Conservation (phyloP, 2,329 filamentous ascomycete species). For the Neospermospora avenae region DNA sequence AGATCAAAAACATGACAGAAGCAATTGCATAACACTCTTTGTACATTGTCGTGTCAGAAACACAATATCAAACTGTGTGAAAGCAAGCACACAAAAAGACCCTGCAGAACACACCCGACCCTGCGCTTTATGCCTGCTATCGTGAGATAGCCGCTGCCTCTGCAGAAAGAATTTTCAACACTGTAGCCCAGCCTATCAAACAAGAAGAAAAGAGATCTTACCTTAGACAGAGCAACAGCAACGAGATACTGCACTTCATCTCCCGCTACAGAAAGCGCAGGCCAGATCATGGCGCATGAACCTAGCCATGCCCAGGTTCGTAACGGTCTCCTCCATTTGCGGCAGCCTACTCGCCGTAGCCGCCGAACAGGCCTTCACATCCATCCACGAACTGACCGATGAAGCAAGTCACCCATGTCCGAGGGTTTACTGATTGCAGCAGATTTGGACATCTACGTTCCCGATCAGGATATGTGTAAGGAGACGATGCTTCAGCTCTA, state of each 20-base stretch:
- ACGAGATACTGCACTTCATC: neutral
- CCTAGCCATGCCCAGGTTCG: neutral
- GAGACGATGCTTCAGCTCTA: neutral
- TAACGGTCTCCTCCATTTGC: neutral
- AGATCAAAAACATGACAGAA: too few species aligned
- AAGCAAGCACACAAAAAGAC: neutral
- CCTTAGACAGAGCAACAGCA: neutral
- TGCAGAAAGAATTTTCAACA: too few species aligned
- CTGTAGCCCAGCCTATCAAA: too few species aligned
- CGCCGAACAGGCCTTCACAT: neutral
- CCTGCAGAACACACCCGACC: neutral
- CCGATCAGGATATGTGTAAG: neutral
- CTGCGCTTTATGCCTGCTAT: too few species aligned
- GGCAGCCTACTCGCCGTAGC: slow-evolving; percentile 2
- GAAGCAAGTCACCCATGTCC: neutral
- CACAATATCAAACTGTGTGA: too few species aligned
- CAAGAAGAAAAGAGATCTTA: neutral
- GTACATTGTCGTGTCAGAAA: too few species aligned
- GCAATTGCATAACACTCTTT: too few species aligned
- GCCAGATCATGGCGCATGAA: neutral
- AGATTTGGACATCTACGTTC: neutral
- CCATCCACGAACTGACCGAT: neutral
- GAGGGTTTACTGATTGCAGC: neutral
- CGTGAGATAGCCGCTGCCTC: neutral
- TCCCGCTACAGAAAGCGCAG: neutral